These are phyloP conservation scores for Globisporangium nagaii DNA, from an alignment of 352 stramenopile genomes.

Conservation along the genomic window DNA sequence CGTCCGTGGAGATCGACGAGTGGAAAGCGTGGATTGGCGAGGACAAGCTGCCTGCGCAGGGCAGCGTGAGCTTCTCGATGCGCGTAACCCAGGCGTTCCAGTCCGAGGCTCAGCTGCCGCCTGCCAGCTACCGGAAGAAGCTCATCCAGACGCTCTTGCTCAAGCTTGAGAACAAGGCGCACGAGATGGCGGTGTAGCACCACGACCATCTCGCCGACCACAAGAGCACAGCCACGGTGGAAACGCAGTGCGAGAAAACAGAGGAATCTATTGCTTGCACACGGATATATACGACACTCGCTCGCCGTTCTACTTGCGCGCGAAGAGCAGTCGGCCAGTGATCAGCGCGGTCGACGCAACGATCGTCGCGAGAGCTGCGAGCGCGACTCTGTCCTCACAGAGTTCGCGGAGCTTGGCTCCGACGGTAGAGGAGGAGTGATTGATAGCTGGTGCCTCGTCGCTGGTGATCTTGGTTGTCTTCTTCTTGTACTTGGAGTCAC, in stretches of 20 bases:
- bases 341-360: slow-evolving; percentile 48
- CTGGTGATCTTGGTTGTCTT: slow-evolving; percentile 11
- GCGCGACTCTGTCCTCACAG: slow-evolving; percentile 47
- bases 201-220: too few species aligned
- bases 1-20: slow-evolving; percentile 28
- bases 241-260: too few species aligned
- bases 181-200: slow-evolving; percentile 23
- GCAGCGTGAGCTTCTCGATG: slow-evolving; percentile 43
- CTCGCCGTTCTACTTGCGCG: slow-evolving; percentile 22
- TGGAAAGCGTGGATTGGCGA: slow-evolving; percentile 55
- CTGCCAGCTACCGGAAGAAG: slow-evolving; percentile 48
- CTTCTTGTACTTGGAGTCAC: slow-evolving; percentile 23
- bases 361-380: slow-evolving; percentile 40
- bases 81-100: slow-evolving; percentile 29
- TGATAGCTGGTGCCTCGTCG: not conserved
- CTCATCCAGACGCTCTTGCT: slow-evolving; percentile 51
- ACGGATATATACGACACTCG: not conserved
- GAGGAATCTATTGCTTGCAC: too few species aligned
- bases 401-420: slow-evolving; percentile 24
- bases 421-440: not conserved
- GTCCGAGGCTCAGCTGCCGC: slow-evolving; percentile 43
- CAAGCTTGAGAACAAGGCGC: slow-evolving; percentile 45
- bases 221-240: too few species aligned
- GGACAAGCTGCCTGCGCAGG: slow-evolving; percentile 43
- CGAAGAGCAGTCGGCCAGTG: slow-evolving; percentile 33